Evolutionary conservation across 108 stramenopile species (phyloP).

Genomic region (Discostella pseudostelligera): DNA sequence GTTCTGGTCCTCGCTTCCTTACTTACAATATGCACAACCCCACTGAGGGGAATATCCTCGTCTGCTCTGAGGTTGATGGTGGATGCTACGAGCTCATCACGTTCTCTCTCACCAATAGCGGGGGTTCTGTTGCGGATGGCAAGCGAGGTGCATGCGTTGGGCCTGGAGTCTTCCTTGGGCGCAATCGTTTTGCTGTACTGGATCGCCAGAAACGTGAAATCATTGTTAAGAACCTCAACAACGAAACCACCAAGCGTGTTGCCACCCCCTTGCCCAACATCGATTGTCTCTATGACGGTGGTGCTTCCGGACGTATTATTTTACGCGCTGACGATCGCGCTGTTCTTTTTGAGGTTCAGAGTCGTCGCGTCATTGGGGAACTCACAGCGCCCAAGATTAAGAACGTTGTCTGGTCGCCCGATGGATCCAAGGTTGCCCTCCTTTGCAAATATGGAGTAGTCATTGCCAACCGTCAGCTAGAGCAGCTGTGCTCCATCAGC

Average conservation of each 20-base stretch:
- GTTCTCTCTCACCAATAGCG: slow-evolving; percentile 75
- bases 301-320: slow-evolving; percentile 92
- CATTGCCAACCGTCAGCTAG: slow-evolving; percentile 92
- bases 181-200: slow-evolving; percentile 95
- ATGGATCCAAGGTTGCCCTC: slow-evolving; percentile 92
- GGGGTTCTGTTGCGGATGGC: slow-evolving; percentile 84
- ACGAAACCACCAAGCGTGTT: slow-evolving; percentile 94
- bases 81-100: slow-evolving; percentile 95
- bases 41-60: slow-evolving; percentile 87
- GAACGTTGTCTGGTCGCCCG: slow-evolving; percentile 92
- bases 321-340: slow-evolving; percentile 93
- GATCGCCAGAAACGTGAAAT: slow-evolving; percentile 91
- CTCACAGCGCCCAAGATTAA: slow-evolving; percentile 95
- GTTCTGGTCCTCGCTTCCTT: slow-evolving; percentile 87
- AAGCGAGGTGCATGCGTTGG: slow-evolving; percentile 91
- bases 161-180: slow-evolving; percentile 92
- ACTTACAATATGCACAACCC: slow-evolving; percentile 96
- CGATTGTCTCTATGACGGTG: slow-evolving; percentile 91
- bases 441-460: slow-evolving; percentile 94
- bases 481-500: slow-evolving; percentile 93
- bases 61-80: slow-evolving; percentile 89
- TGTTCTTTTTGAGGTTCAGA: slow-evolving; percentile 95
- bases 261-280: slow-evolving; percentile 88
- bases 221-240: slow-evolving; percentile 94
- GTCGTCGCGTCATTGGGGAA: slow-evolving; percentile 94